These are phyloP conservation scores for Microstegium vimineum DNA, from an alignment of 176 grass and related monocot genomes.

Conservation along the genomic window DNA sequence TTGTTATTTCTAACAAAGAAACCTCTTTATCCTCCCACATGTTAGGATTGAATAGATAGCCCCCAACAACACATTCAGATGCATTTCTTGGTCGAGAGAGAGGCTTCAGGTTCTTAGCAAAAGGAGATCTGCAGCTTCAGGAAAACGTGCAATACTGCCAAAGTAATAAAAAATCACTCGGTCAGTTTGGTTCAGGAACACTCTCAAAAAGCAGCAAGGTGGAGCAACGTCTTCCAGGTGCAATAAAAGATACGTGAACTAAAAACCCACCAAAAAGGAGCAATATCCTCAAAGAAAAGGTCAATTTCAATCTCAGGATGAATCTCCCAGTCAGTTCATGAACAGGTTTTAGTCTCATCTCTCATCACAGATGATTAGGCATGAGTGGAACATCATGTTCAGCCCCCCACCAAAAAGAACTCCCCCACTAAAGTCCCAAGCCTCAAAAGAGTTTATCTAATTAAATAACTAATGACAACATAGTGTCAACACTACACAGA, in stretches of 20 bases:
- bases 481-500: slow-evolving; percentile 11
- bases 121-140: background rate
- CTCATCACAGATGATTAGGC: background rate
- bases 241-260: background rate
- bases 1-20: background rate
- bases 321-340: background rate
- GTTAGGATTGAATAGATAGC: background rate
- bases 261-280: background rate
- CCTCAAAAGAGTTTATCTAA: slow-evolving; percentile 2
- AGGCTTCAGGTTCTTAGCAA: background rate
- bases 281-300: background rate
- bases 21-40: background rate
- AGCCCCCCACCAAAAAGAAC: background rate
- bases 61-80: background rate
- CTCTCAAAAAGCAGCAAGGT: background rate
- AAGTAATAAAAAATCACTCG: background rate
- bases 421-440: slow-evolving; percentile 10
- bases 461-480: slow-evolving; percentile 21
- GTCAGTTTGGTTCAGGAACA: background rate
- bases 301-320: slow-evolving; percentile 14
- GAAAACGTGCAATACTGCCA: background rate
- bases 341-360: background rate
- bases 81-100: background rate
- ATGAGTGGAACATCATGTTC: background rate
- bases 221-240: background rate